Evolutionary conservation across 2,329 filamentous ascomycete genomes (phyloP), one percentile per base, ranked within the genome.

Genomic region (Exophiala bonariae): DNA sequence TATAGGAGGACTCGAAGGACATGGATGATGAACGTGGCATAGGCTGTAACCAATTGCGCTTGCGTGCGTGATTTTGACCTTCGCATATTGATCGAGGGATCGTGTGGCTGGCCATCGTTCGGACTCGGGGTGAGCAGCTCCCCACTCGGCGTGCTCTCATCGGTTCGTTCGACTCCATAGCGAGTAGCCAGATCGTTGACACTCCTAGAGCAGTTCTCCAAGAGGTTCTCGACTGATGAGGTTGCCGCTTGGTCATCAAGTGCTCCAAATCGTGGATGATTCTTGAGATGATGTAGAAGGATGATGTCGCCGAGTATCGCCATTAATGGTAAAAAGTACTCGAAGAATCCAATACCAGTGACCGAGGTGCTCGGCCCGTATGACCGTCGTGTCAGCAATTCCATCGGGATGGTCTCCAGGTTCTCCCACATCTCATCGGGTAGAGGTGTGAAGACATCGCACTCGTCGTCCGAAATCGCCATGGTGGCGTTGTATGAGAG

Each of bases 241-340:
- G 46, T 26, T 13, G 42, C 37, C 10, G 38, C 31, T 16, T 35
- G 18, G 32, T 50, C 43, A 32, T 50, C 63, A 3, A 68, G 58
- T 2, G 50, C 55, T 14, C 71, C 68, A 0, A 76, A 61, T 0
- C 68, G 64, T 0, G 73, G 72, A 48, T 77, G 73, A 14, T 66
- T 61, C 9, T 66, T 62, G n/a, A 65, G 59, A 44, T 72, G 72
- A 49, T 76, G 73, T 3, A 75, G 53, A 31, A 76, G 68, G 35
- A 76, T 73, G 8, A 77, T 74, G 43, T 77, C 71, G 0, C 75
- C 75, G 0, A 77, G 63, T 6, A 76, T 72, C 1, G 67, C 63
- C 68, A 76, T 76, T 2, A 77, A 61, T 0, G 74, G 75, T 3
- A 77, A 58, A 41, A 78, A 76, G 47, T 70, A 77, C 49, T 76